Evolutionary conservation across 2,329 filamentous ascomycete genomes (phyloP).

Genomic region (Biscogniauxia marginata): DNA sequence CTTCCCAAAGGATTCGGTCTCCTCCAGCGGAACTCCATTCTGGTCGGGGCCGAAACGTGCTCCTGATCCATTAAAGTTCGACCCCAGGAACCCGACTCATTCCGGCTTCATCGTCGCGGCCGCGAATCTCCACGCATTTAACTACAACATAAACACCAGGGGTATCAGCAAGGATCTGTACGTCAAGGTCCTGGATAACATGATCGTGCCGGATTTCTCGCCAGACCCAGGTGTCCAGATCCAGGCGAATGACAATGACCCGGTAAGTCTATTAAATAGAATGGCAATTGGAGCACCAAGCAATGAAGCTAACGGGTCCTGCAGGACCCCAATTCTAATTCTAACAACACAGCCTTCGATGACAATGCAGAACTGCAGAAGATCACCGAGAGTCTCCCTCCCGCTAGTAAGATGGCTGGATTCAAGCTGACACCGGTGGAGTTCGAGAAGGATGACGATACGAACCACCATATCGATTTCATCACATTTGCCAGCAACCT

Average conservation of each 20-base stretch:
- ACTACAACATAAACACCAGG: conserved; percentile 93
- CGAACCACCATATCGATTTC: conserved; percentile 98
- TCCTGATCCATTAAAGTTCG: conserved; percentile 87
- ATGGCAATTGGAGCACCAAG: neutral
- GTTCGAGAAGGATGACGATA: conserved; percentile 98
- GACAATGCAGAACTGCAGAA: conserved; percentile 75
- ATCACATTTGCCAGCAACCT: conserved; percentile 97
- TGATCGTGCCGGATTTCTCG: conserved; percentile 93
- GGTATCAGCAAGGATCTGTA: conserved; percentile 70
- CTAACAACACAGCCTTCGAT: conserved; percentile 52
- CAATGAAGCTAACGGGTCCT: neutral
- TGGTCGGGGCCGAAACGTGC: conserved; percentile 99
- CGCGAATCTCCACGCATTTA: conserved; percentile 93
- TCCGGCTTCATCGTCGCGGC: conserved; percentile 84
- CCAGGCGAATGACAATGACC: conserved; percentile 91
- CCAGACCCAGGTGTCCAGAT: conserved; percentile 93
- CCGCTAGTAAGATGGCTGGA: conserved; percentile 76
- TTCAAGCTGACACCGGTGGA: conserved; percentile 91
- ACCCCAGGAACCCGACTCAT: conserved; percentile 80
- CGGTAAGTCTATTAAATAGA: conserved; percentile 49
- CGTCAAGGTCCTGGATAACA: conserved; percentile 76
- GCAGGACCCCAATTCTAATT: conserved; percentile 75
- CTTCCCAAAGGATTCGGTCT: conserved; percentile 91
- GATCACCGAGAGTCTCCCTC: conserved; percentile 70
- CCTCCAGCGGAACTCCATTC: conserved; percentile 85